phyloP scores from a whole-genome alignment of 192 early-diverging fungal species.

The Dispira parvispora region DNA sequence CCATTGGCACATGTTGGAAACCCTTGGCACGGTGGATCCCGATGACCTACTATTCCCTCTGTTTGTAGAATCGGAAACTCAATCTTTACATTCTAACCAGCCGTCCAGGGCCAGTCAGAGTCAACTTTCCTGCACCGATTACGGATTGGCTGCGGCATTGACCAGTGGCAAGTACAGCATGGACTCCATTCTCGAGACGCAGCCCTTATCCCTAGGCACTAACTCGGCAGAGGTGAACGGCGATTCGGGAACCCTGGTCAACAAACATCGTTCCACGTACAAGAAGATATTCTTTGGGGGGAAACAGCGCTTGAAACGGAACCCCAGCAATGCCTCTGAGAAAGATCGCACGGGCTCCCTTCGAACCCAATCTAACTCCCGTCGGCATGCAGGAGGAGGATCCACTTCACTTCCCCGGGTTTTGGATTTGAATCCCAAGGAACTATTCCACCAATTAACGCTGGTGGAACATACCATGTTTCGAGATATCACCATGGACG shows the following conservation, averaged over 20 bases:
- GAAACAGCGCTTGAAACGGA: not conserved
- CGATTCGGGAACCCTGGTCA: not conserved
- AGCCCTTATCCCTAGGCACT: not conserved
- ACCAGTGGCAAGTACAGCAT: no score
- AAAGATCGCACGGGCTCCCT: not conserved
- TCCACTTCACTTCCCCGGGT: not conserved
- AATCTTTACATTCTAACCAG: slow-evolving; percentile 21
- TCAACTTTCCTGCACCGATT: slow-evolving; percentile 9
- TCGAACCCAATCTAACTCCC: not conserved
- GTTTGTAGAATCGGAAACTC: slow-evolving; percentile 12
- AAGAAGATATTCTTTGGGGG: slow-evolving; percentile 6
- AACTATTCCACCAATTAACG: slow-evolving; percentile 55
- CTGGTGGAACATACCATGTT: slow-evolving; percentile 59
- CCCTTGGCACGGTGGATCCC: not conserved
- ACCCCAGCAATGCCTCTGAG: not conserved
- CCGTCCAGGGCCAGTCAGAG: slow-evolving; percentile 28
- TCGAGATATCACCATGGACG: slow-evolving; percentile 37
- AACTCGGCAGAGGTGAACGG: no score
- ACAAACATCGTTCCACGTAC: slow-evolving; percentile 18
- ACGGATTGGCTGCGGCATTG: not conserved
- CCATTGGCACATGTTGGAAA: not conserved
- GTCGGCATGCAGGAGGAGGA: not conserved
- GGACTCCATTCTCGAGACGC: not conserved
- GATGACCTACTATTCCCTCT: slow-evolving; percentile 14
- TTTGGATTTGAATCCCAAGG: slow-evolving; percentile 36